Conservation (phyloP, 1,284 basidiomycete genomes). For the Trichosporon sp. region DNA sequence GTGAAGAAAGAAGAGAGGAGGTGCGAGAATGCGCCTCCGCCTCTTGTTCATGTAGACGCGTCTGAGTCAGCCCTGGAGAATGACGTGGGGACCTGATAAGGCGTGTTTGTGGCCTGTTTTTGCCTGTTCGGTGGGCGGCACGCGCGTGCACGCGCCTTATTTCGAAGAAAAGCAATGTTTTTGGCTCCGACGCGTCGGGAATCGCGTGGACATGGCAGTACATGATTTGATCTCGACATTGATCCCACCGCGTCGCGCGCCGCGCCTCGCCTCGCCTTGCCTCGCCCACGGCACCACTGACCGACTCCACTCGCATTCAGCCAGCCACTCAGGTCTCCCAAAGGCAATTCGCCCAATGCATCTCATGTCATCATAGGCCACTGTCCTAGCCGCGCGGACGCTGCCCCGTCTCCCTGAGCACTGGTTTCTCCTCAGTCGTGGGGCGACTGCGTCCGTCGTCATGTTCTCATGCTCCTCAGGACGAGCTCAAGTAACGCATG, state of each 20-base stretch:
- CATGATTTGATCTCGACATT: neutral
- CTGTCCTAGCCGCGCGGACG: neutral
- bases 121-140: neutral
- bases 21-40: neutral
- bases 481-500: neutral
- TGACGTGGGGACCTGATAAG: neutral
- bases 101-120: neutral
- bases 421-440: neutral
- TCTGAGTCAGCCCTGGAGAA: neutral
- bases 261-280: too few species aligned
- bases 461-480: neutral
- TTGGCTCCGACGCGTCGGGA: neutral
- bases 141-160: neutral
- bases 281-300: neutral
- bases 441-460: neutral
- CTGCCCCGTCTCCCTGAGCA: neutral
- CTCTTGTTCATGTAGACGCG: neutral
- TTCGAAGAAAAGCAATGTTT: neutral
- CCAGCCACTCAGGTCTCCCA: slow-evolving; percentile 1
- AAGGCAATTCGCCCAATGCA: neutral
- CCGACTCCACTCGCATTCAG: neutral
- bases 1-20: neutral
- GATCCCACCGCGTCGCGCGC: neutral
- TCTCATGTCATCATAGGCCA: neutral
- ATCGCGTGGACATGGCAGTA: neutral